Conservation (phyloP, 768 basidiomycete species). For the Agrocybe praecox region DNA sequence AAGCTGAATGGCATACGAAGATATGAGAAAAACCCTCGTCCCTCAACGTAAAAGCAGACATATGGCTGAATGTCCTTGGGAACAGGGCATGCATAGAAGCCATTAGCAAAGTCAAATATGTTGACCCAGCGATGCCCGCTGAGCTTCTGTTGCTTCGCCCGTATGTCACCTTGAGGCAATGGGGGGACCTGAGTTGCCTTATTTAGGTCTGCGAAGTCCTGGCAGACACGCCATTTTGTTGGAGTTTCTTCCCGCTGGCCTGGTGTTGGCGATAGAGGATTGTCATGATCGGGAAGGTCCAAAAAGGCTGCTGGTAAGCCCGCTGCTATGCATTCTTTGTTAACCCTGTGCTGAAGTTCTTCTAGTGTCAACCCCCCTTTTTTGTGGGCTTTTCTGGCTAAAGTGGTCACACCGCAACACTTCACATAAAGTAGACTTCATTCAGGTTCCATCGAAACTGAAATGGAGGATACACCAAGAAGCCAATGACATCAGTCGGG, state of each 20-base stretch:
- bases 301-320: conserved; percentile 20
- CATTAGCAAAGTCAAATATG: conserved; percentile 40
- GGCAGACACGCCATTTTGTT: conserved; percentile 37
- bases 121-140: conserved; percentile 34
- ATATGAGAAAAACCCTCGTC: conserved; percentile 35
- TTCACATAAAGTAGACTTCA: no score
- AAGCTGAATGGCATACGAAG: conserved; percentile 40
- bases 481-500: no score
- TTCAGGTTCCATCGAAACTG: no score
- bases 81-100: conserved; percentile 29
- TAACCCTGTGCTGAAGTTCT: conserved; percentile 33
- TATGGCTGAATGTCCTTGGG: conserved; percentile 20
- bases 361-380: conserved; percentile 28
- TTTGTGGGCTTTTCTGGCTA: conserved; percentile 39
- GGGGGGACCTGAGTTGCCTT: conserved; percentile 27
- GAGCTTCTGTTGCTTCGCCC: conserved; percentile 36
- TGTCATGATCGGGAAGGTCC: conserved; percentile 14
- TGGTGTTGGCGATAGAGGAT: background rate
- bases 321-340: conserved; percentile 30
- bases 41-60: conserved; percentile 36
- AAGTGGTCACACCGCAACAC: conserved; percentile 31
- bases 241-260: conserved; percentile 3
- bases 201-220: conserved; percentile 38
- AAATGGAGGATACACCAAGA: no score
- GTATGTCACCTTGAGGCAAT: conserved; percentile 40